Percentiles rank a stretch among this genome's conserved stretches.
These are phyloP conservation scores for Hyparrhenia diplandra DNA, from an alignment of 176 grass and related monocot genomes.

Conservation along the genomic window DNA sequence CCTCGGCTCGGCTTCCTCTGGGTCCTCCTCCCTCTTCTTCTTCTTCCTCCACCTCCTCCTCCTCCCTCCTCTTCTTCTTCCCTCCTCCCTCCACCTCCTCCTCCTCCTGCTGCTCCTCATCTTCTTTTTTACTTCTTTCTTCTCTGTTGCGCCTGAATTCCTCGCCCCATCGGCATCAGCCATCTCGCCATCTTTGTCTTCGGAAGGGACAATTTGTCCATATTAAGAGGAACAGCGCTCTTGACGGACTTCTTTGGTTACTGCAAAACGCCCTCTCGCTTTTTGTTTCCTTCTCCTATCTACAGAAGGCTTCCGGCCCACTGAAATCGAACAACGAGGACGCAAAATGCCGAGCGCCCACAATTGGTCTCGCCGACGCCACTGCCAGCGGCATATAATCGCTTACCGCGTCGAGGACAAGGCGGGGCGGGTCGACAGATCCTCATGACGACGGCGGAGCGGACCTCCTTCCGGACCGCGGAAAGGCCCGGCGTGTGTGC, in stretches of 20 bases:
- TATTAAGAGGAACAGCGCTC: constrained; percentile 43
- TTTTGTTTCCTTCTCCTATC: too few species aligned
- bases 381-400: constrained; percentile 34
- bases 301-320: constrained; percentile 45
- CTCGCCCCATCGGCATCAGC: background rate
- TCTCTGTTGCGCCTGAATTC: background rate
- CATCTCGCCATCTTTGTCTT: constrained; percentile 24
- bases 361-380: constrained; percentile 36
- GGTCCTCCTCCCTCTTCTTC: constrained; percentile 15
- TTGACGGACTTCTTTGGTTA: constrained; percentile 58
- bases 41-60: background rate
- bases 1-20: constrained; percentile 28
- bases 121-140: constrained; percentile 29
- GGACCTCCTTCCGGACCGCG: constrained; percentile 37
- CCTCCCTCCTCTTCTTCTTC: constrained; percentile 24
- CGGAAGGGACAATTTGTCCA: background rate
- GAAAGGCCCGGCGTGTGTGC: constrained; percentile 34
- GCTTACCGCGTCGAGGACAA: constrained; percentile 57
- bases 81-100: background rate
- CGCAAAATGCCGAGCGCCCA: constrained; percentile 66
- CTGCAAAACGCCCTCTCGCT: constrained; percentile 53
- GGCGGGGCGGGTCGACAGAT: constrained; percentile 61
- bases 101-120: background rate
- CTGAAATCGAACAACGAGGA: constrained; percentile 40
- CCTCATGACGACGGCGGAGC: constrained; percentile 38